Evolutionary conservation across 2,329 filamentous ascomycete species (phyloP), one percentile per base, ranked within the genome.

Genomic region (Orbilia quercus): DNA sequence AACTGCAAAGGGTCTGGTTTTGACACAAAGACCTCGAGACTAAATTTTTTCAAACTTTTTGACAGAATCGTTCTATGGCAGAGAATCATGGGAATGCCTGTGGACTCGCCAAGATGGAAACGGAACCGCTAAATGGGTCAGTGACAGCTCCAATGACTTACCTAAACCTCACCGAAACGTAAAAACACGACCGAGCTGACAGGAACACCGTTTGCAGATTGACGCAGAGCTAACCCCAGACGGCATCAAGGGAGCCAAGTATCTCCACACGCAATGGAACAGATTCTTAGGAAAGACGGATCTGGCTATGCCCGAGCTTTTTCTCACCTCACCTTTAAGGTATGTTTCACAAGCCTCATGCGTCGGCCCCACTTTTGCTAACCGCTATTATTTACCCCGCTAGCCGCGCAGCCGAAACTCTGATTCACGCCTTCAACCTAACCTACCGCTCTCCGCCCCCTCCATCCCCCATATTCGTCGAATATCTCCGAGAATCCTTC

Each of bases 61-160:
- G 18, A 40, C 36, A 73, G 69, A 64, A 38, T 11, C 47, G 6
- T 73, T 62, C 45, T 73, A 73, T 47, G 69, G 69, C 34, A 66
- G 22, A 18, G 69, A 73, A 73, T 62, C 69, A 7, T 73, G 69
- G 69, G 60, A 60, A 14, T 73, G 69, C 44, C 40, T 55, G 28
- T 73, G 69, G 69, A 73, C 60, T 31, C 69, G 69, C 28, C 69
- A 73, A 38, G 69, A 73, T 25, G 69, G 69, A n/a, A 73, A 73
- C 40, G 69, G 69, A 51, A 73, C 69, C 16, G 55, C 47, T n/a
- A 38, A 73, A 44, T 73, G 62, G 54, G 69, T 73, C 28, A 18
- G 67, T 65, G 14, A 25, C 14, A 54, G 20, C 38, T 28, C 34
- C 16, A 23, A n/a, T 38, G 6, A 18, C 48, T 18, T 34, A 18